phyloP scores from a whole-genome alignment of 192 early-diverging fungal species.

The Funneliformis geosporum region DNA sequence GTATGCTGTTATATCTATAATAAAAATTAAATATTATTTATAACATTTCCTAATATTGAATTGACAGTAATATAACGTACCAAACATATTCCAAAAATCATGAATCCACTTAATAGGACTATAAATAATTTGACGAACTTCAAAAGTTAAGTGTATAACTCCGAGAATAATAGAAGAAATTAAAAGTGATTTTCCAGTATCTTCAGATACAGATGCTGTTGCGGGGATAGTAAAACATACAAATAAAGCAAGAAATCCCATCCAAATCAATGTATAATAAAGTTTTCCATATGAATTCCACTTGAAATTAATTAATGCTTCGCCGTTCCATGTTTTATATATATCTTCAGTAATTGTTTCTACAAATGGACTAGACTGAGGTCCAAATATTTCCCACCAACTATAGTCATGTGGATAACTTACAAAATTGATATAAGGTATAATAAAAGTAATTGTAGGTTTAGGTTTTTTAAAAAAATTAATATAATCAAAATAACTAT shows the following conservation, averaged over 20 bases:
- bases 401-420: neutral
- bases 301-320: constrained; percentile 16
- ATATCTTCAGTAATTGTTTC: neutral
- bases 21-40: neutral
- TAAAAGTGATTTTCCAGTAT: neutral
- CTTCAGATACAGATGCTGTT: neutral
- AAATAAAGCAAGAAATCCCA: neutral
- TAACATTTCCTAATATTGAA: too few species aligned
- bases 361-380: neutral
- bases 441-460: neutral
- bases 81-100: constrained; percentile 5
- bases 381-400: neutral
- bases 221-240: neutral
- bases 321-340: constrained; percentile 1
- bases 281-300: constrained; percentile 1
- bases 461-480: too few species aligned
- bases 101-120: neutral
- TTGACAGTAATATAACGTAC: neutral
- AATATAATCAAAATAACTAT: too few species aligned
- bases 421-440: neutral
- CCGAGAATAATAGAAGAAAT: neutral
- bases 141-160: neutral
- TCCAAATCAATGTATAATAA: neutral
- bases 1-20: neutral
- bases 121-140: neutral